Evolutionary conservation across 306 rosid species (phyloP).

Genomic region (Glycine latifolia): DNA sequence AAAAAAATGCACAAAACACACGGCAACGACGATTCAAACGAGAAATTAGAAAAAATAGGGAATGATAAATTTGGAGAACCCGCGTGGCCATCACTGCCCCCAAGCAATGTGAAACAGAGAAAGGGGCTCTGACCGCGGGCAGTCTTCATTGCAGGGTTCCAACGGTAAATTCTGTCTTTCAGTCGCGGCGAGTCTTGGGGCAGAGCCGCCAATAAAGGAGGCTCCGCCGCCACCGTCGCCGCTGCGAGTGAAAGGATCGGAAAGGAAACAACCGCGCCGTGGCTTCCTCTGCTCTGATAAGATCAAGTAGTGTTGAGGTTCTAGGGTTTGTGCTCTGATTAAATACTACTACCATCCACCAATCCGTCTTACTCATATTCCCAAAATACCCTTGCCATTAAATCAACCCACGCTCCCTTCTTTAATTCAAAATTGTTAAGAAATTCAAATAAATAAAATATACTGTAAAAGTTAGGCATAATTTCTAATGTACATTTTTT

Average conservation of each 20-base stretch:
- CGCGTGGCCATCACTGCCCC: conserved; percentile 57
- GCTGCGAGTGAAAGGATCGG: not conserved
- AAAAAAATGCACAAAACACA: not conserved
- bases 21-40: not conserved
- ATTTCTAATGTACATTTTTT: too few species aligned
- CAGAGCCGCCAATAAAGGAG: conserved; percentile 29
- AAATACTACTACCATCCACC: not conserved
- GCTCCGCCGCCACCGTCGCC: conserved; percentile 38
- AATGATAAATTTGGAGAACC: conserved; percentile 30
- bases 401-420: too few species aligned
- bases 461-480: not conserved
- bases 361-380: not conserved
- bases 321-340: conserved; percentile 28
- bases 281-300: conserved; percentile 56
- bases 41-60: not conserved
- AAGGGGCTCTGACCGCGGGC: conserved; percentile 57
- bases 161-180: conserved; percentile 24
- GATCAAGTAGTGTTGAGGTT: conserved; percentile 52
- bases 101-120: not conserved
- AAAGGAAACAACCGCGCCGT: not conserved
- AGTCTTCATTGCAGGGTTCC: conserved; percentile 55
- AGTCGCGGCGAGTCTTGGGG: not conserved
- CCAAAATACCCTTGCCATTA: conserved; percentile 23
- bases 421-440: too few species aligned
- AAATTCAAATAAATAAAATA: not conserved